phyloP scores from a whole-genome alignment of 805 yeast genomes.

The Saccharomycopsis microspora region DNA sequence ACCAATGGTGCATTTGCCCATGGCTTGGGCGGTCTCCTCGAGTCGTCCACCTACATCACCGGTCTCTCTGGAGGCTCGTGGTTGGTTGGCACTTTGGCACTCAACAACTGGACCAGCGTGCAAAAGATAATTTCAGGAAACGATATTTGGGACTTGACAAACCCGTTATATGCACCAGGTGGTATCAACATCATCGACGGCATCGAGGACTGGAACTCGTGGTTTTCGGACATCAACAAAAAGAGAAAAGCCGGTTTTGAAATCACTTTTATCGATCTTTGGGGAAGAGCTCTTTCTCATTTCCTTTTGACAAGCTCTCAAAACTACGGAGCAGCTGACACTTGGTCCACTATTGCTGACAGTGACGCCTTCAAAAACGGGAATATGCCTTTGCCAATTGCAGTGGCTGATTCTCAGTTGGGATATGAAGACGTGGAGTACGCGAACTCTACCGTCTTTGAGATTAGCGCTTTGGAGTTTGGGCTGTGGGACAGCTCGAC shows the following conservation, averaged over 20 bases:
- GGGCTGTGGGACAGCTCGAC: slow-evolving; percentile 8
- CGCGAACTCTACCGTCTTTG: slow-evolving; percentile 58
- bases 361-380: slow-evolving; percentile 49
- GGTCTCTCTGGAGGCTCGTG: slow-evolving; percentile 60
- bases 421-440: slow-evolving; percentile 47
- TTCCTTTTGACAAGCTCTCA: slow-evolving; percentile 52
- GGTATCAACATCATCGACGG: slow-evolving; percentile 43
- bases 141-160: slow-evolving; percentile 57
- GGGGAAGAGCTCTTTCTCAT: slow-evolving; percentile 69
- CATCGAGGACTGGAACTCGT: slow-evolving; percentile 28
- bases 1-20: slow-evolving; percentile 24
- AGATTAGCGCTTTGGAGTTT: slow-evolving; percentile 35
- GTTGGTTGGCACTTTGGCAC: slow-evolving; percentile 38
- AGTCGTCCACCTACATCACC: slow-evolving; percentile 38
- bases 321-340: slow-evolving; percentile 53
- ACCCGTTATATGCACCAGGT: slow-evolving; percentile 49
- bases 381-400: slow-evolving; percentile 63
- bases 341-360: slow-evolving; percentile 46
- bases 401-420: slow-evolving; percentile 54
- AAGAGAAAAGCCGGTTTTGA: slow-evolving; percentile 56
- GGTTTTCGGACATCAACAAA: slow-evolving; percentile 34
- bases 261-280: slow-evolving; percentile 57
- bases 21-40: slow-evolving; percentile 41
- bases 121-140: slow-evolving; percentile 25
- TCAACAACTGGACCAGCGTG: slow-evolving; percentile 25